A percentile compares a stretch with the other conserved stretches of the same genome.
Conservation (phyloP, 208 protist genomes). For the Leishmania major region DNA sequence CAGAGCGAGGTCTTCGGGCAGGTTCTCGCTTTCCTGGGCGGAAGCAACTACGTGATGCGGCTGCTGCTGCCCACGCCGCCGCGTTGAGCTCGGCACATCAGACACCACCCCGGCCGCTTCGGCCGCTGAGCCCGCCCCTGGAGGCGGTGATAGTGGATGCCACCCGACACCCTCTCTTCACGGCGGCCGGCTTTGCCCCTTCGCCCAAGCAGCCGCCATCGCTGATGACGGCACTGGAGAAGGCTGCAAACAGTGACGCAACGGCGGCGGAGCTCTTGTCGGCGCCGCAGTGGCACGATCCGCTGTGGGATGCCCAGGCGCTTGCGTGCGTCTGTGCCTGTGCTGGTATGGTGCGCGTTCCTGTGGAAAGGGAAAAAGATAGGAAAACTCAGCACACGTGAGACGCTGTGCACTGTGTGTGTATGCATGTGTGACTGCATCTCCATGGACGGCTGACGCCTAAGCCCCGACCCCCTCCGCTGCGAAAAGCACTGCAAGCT, state of each 20-base stretch:
- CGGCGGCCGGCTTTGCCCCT: conserved; percentile 48
- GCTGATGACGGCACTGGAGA: conserved; percentile 50
- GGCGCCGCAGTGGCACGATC: conserved; percentile 47
- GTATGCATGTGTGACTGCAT: background rate
- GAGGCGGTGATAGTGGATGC: conserved; percentile 59
- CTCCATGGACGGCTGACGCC: background rate
- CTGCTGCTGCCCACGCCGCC: background rate
- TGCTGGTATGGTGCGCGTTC: conserved; percentile 36
- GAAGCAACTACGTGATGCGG: background rate
- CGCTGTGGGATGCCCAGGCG: conserved; percentile 84
- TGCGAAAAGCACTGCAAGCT: background rate
- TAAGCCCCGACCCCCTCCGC: background rate
- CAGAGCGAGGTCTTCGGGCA: background rate
- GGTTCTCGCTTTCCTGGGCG: background rate
- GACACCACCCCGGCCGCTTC: background rate
- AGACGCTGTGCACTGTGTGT: background rate
- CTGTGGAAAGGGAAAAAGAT: background rate
- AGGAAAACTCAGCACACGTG: background rate
- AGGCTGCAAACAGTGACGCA: conserved; percentile 34
- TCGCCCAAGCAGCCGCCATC: conserved; percentile 32
- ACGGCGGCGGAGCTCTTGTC: conserved; percentile 39
- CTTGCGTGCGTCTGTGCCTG: conserved; percentile 63
- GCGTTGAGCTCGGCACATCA: background rate
- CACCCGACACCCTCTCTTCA: conserved; percentile 67
- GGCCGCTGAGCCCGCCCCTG: conserved; percentile 20